Conservation (phyloP, 2,329 filamentous ascomycete genomes). For the Aspergillus costaricaensis region DNA sequence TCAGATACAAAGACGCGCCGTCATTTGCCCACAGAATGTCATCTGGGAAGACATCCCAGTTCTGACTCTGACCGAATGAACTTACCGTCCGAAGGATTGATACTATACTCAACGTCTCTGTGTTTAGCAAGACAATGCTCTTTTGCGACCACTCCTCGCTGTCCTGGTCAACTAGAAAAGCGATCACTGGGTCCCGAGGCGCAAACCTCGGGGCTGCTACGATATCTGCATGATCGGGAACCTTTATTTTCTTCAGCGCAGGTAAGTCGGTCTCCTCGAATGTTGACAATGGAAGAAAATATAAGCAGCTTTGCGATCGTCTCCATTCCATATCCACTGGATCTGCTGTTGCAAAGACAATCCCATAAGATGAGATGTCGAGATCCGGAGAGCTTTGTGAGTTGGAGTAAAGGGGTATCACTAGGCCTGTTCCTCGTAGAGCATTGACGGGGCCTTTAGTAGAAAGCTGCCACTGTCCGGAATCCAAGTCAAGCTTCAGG, state of each 20-base stretch:
- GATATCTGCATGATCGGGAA: constrained; percentile 1
- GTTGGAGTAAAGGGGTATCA: neutral
- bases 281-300: neutral
- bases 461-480: neutral
- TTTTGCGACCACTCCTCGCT: constrained; percentile 3
- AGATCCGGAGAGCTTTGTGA: neutral
- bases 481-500: neutral
- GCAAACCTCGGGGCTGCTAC: neutral
- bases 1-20: neutral
- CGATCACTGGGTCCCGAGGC: neutral
- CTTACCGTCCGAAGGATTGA: neutral
- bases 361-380: neutral
- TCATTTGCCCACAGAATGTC: constrained; percentile 3
- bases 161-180: neutral
- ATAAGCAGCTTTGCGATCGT: neutral
- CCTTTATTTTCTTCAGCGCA: neutral
- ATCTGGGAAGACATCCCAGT: constrained; percentile 5
- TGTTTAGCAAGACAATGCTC: neutral
- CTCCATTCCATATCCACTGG: neutral
- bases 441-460: neutral
- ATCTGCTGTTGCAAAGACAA: neutral
- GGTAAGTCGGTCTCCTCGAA: constrained; percentile 3
- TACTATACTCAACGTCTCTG: neutral
- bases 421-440: constrained; percentile 1
- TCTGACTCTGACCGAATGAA: neutral